phyloP scores from a whole-genome alignment of 2,329 filamentous ascomycete genomes.

The Monosporascus ibericus region DNA sequence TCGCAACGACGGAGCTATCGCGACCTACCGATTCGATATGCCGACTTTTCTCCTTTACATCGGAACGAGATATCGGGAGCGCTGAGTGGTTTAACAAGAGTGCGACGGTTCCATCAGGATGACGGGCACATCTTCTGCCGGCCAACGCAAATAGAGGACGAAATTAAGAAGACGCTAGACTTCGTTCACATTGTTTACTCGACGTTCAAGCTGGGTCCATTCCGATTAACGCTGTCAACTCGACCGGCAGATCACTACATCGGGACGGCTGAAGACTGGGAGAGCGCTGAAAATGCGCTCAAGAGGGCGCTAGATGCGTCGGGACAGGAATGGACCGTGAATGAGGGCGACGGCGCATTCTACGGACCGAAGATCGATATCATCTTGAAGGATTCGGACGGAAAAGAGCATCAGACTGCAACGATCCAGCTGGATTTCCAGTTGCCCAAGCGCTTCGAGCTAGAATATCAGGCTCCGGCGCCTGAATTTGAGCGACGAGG shows the following conservation, averaged over 20 bases:
- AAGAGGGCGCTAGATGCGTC: conserved; percentile 55
- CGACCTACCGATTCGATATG: conserved; percentile 85
- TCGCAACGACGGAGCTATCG: conserved; percentile 81
- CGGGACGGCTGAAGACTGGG: conserved; percentile 61
- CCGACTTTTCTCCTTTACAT: conserved; percentile 93
- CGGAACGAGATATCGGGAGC: conserved; percentile 93
- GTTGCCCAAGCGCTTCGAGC: conserved; percentile 71
- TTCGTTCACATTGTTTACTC: conserved; percentile 42
- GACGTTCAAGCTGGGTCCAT: conserved; percentile 66
- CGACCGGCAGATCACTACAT: conserved; percentile 72
- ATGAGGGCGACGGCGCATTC: conserved; percentile 80
- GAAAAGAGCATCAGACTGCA: conserved; percentile 83
- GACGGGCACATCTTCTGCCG: conserved; percentile 95
- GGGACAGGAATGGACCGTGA: conserved; percentile 65
- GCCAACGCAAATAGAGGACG: conserved; percentile 51
- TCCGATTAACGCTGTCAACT: conserved; percentile 73
- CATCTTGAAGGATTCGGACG: conserved; percentile 69
- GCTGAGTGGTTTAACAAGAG: conserved; percentile 82
- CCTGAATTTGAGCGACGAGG: conserved; percentile 54
- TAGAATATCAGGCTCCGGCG: conserved; percentile 67
- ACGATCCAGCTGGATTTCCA: conserved; percentile 90
- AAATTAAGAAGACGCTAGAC: conserved; percentile 38
- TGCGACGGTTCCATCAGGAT: conserved; percentile 91
- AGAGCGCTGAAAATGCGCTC: conserved; percentile 62
- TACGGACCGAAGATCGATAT: conserved; percentile 93